Percentiles rank a stretch among this genome's conserved stretches.
phyloP scores from a whole-genome alignment of 169 alveolate genomes.

The Plasmodium berghei region DNA sequence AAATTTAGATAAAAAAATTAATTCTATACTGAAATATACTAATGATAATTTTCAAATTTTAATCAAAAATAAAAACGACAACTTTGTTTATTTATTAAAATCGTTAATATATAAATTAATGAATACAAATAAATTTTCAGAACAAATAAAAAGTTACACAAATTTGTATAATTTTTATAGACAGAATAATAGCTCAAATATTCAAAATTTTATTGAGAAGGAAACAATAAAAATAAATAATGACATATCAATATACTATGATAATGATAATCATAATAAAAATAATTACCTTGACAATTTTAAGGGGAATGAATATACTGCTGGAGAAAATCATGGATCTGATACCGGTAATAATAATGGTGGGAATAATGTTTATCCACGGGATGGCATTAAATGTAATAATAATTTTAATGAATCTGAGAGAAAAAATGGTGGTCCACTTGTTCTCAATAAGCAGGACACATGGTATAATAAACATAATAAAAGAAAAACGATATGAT shows the following conservation, averaged over 20 bases:
- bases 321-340: not conserved
- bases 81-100: conserved; percentile 27
- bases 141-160: conserved; percentile 8
- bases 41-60: conserved; percentile 22
- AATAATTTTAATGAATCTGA: conserved; percentile 15
- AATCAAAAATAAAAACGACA: conserved; percentile 12
- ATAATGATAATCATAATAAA: not conserved
- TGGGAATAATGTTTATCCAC: not conserved
- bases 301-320: not conserved
- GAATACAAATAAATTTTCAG: conserved; percentile 18
- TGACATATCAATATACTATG: not conserved
- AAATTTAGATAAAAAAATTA: conserved; percentile 26
- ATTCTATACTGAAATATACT: conserved; percentile 21
- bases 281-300: not conserved
- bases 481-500: conserved; percentile 45
- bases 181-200: conserved; percentile 1
- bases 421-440: not conserved
- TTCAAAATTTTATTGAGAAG: conserved; percentile 16
- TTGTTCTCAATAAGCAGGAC: not conserved
- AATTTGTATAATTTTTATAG: conserved; percentile 10
- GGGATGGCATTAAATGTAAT: not conserved
- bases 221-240: not conserved
- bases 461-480: not conserved
- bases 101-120: conserved; percentile 25
- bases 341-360: not conserved